Conservation (phyloP, 139 green algal species). For the Chlorella sp. region DNA sequence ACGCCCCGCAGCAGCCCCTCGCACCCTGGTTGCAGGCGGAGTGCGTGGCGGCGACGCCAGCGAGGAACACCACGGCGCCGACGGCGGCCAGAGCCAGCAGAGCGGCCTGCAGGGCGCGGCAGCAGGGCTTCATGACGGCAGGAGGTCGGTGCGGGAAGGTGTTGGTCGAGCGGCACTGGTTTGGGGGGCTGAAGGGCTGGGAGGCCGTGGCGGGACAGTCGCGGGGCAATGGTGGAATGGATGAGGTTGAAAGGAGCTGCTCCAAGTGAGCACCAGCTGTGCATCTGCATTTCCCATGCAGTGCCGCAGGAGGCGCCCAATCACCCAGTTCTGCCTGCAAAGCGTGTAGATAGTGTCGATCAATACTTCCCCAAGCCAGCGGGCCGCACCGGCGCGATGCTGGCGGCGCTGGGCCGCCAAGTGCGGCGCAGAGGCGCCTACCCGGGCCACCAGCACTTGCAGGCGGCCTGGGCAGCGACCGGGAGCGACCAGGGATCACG, state of each 20-base stretch:
- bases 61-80: slow-evolving; percentile 4
- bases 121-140: not conserved
- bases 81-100: slow-evolving; percentile 1
- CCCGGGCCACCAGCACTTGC: too few relatives aligned
- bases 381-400: not conserved
- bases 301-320: too few relatives aligned
- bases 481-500: not conserved
- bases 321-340: not conserved
- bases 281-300: not conserved
- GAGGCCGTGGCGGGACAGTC: too few relatives aligned
- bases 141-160: not conserved
- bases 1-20: too few relatives aligned
- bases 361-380: not conserved
- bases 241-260: not conserved
- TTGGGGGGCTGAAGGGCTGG: too few relatives aligned
- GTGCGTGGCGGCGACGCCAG: slow-evolving; percentile 23
- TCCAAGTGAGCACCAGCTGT: too few relatives aligned
- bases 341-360: not conserved
- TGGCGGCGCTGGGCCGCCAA: too few relatives aligned
- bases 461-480: too few relatives aligned
- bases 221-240: not conserved
- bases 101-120: not conserved
- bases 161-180: not conserved
- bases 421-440: too few relatives aligned
- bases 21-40: not conserved